Evolutionary conservation across 1,284 basidiomycete genomes (phyloP).

Genomic region (Anthracocystis walkeri): DNA sequence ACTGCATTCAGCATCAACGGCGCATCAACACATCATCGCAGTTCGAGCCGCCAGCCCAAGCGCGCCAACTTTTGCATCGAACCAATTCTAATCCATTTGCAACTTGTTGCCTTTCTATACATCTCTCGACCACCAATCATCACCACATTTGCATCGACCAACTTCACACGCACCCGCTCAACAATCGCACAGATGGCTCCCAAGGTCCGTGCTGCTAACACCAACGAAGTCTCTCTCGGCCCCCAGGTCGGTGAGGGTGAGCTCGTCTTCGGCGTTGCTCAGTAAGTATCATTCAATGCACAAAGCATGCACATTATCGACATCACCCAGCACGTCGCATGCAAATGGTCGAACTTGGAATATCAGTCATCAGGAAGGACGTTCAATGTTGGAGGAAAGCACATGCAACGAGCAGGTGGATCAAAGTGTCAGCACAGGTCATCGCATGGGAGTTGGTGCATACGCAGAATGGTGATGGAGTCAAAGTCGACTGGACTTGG

Average conservation of each 20-base stretch:
- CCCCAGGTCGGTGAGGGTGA: conserved; percentile 69
- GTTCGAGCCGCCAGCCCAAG: background rate
- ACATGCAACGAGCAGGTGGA: no score
- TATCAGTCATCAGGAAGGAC: no score
- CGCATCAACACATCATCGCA: conserved; percentile 2
- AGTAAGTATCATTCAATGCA: conserved; percentile 51
- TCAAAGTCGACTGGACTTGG: no score
- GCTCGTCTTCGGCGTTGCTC: conserved; percentile 69
- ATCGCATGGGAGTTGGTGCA: no score
- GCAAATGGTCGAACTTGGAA: background rate
- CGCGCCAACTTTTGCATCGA: conserved; percentile 2
- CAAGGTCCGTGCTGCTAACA: conserved; percentile 64
- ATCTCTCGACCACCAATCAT: conserved; percentile 2
- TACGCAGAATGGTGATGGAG: no score
- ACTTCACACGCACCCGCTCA: background rate
- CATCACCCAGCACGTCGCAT: conserved; percentile 23
- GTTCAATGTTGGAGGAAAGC: no score
- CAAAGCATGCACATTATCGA: background rate
- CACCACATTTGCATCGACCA: background rate
- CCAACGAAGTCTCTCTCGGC: conserved; percentile 68
- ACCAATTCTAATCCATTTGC: conserved; percentile 22
- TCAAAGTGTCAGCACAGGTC: no score
- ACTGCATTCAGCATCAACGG: conserved; percentile 7
- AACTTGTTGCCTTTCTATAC: background rate
- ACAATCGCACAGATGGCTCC: conserved; percentile 62